Percentiles rank a stretch among this genome's conserved stretches.
Evolutionary conservation across 2,329 filamentous ascomycete genomes (phyloP).

Genomic region (Chlorencoelia australis): DNA sequence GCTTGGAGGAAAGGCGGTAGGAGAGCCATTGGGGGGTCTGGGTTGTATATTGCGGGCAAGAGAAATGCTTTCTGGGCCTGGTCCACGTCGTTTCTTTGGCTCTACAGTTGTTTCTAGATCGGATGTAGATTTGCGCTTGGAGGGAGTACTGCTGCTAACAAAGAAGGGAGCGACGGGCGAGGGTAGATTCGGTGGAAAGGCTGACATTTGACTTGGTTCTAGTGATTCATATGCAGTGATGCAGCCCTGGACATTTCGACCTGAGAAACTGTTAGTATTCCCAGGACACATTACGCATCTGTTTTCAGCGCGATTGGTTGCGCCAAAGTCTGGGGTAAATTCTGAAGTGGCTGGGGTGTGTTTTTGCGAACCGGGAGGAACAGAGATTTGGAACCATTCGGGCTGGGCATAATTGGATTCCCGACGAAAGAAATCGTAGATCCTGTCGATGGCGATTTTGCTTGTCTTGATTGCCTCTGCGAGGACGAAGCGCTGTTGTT

Average conservation of each 20-base stretch:
- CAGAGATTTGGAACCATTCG: too few species aligned
- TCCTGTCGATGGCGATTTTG: constrained; percentile 25
- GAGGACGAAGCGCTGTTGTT: constrained; percentile 32
- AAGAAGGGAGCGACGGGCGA: constrained; percentile 1
- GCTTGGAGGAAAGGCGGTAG: constrained; percentile 13
- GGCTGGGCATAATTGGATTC: constrained; percentile 4
- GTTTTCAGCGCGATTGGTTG: too few species aligned
- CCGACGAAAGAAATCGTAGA: constrained; percentile 2
- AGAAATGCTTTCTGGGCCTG: constrained; percentile 11
- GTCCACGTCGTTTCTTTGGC: constrained; percentile 19
- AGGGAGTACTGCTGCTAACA: constrained; percentile 4
- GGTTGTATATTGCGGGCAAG: constrained; percentile 20
- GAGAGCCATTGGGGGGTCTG: constrained; percentile 21
- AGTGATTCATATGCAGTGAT: too few species aligned
- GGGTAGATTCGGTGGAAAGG: constrained; percentile 1
- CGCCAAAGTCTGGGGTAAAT: background rate
- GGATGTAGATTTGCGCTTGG: constrained; percentile 20
- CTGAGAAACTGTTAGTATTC: too few species aligned
- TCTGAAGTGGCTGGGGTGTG: background rate
- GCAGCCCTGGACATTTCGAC: too few species aligned
- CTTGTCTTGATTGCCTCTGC: constrained; percentile 41
- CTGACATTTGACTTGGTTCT: too few species aligned
- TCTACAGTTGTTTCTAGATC: constrained; percentile 14
- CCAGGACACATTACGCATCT: too few species aligned
- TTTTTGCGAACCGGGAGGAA: too few species aligned